Conservation (phyloP, 805 yeast genomes). For the Kodamaea leandrae region DNA sequence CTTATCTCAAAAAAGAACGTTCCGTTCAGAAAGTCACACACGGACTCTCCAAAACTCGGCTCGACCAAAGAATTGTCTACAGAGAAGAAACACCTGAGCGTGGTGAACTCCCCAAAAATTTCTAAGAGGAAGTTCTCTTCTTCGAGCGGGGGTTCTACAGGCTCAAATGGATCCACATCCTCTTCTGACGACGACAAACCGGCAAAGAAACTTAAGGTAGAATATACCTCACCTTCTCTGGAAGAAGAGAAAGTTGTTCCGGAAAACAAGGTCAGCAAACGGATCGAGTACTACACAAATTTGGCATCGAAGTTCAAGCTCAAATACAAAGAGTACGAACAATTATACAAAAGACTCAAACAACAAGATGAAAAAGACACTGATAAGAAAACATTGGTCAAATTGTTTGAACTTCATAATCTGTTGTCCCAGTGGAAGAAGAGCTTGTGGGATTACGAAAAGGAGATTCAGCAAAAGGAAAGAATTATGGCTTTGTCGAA, state of each 20-base stretch:
- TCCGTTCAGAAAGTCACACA: constrained; percentile 17
- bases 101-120: constrained; percentile 4
- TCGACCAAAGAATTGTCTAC: constrained; percentile 1
- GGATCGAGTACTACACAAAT: constrained; percentile 37
- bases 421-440: constrained; percentile 54
- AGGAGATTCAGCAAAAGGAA: constrained; percentile 30
- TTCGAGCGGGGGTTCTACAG: constrained; percentile 19
- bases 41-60: constrained; percentile 21
- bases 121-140: constrained; percentile 13
- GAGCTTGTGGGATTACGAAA: constrained; percentile 49
- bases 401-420: constrained; percentile 50
- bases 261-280: constrained; percentile 14
- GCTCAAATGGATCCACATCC: constrained; percentile 11
- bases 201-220: constrained; percentile 15
- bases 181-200: constrained; percentile 23
- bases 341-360: constrained; percentile 34
- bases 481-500: constrained; percentile 37
- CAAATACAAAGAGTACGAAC: constrained; percentile 49
- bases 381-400: constrained; percentile 30
- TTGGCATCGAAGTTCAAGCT: constrained; percentile 47
- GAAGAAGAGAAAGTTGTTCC: constrained; percentile 11
- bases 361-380: constrained; percentile 15
- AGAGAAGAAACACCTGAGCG: constrained; percentile 4
- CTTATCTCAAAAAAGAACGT: constrained; percentile 5
- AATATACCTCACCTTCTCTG: constrained; percentile 36